Base-by-base conservation (phyloP, 108 stramenopile genomes). In the Nitzschia sp. region DNA sequence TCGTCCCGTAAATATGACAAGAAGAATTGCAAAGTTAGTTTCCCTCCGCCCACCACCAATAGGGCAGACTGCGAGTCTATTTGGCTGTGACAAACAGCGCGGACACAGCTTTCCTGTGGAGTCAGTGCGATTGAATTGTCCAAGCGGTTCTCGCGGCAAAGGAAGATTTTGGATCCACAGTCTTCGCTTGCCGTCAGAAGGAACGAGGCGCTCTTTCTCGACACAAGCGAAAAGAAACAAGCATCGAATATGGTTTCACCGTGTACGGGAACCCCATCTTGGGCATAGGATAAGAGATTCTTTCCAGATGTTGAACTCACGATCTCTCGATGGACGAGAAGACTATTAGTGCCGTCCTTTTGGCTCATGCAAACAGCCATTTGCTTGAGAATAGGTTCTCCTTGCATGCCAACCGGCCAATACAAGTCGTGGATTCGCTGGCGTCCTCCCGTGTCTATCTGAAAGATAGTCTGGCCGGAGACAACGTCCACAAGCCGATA, bases 31-130 rank as follows among this genome's bases (percentile, higher is more conserved):
- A 87, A 69, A 15, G 54, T 74, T 2, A 93, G 77, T 49, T 93
- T 88, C 0, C 86, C 88, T 36, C 91, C 91, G 18, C 85, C 85
- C 24, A 83, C 68, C 1, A 85, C 85, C 17, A 93, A 56, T 13
- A 93, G 36, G 17, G 80, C 66, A 27, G 74, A 63, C 27, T 58
- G 21, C 0, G 63, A 64, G 28, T 56, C 64, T 27, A 59, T 33
- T 60, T 58, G 51, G 25, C 83, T 86, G 15, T 72, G 54, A 46
- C 81, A 78, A 29, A 93, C 85, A 26, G 86, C 83, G 29, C 88
- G 72, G n/a, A 86, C 83, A 65, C 91, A 87, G 66, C 85, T 83
- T 38, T 83, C 87, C 46, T 90, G 88, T 1, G 86, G 85, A n/a
- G 83, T 85, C 27, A 93, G 59, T 1, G 54, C 61, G 38, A 55